A percentile compares a stretch with the other conserved stretches of the same genome.
phyloP scores from a whole-genome alignment of 257 asterid species.

The Ehretia macrophylla region DNA sequence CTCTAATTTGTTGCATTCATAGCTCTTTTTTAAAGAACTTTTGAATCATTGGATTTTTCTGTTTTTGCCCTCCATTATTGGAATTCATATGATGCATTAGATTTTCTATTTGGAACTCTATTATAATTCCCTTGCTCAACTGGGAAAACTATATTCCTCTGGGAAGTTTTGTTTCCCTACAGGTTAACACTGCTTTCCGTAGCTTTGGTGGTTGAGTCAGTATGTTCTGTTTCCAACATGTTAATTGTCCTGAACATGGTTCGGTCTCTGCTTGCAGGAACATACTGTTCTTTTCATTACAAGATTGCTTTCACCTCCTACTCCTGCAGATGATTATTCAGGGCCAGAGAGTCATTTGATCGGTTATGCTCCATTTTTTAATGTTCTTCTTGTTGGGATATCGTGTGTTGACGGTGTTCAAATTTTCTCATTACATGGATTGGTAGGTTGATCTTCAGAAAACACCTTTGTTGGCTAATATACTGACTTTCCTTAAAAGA shows the following conservation, averaged over 20 bases:
- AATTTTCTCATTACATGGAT: constrained; percentile 88
- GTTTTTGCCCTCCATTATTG: too few species aligned
- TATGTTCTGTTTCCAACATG: not conserved
- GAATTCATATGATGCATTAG: too few species aligned
- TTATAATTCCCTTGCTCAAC: not conserved
- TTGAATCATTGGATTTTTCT: too few species aligned
- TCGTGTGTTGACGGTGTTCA: constrained; percentile 70
- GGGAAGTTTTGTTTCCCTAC: not conserved
- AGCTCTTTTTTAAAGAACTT: too few species aligned
- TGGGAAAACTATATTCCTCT: not conserved
- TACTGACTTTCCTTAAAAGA: not conserved
- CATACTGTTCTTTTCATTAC: constrained; percentile 66
- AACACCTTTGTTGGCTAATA: not conserved
- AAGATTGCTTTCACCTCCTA: constrained; percentile 78
- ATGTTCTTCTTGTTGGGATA: constrained; percentile 81
- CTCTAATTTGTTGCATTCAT: too few species aligned
- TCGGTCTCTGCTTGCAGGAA: constrained; percentile 63
- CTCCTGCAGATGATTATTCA: constrained; percentile 56
- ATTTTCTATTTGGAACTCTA: too few species aligned
- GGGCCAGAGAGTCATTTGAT: constrained; percentile 86
- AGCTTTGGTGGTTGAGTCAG: not conserved
- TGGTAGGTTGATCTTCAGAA: constrained; percentile 69
- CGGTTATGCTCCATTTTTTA: constrained; percentile 76
- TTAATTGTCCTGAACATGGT: constrained; percentile 3
- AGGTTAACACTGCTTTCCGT: not conserved